These are phyloP conservation scores for Boletus subparvulus DNA, from an alignment of 768 basidiomycete species.

Conservation along the genomic window DNA sequence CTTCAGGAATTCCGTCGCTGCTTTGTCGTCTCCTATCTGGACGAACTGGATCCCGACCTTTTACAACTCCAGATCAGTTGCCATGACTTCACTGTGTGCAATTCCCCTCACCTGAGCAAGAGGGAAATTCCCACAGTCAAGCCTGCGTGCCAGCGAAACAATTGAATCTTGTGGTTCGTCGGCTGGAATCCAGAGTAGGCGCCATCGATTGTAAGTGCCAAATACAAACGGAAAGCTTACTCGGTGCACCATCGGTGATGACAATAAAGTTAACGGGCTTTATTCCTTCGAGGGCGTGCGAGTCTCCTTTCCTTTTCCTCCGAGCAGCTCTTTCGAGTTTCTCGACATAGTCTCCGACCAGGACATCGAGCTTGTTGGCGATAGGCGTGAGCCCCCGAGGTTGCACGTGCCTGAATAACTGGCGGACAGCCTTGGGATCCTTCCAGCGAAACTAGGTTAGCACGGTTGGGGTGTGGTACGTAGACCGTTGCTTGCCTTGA, in stretches of 20 bases:
- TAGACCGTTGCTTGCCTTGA: slow-evolving; percentile 36
- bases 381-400: slow-evolving; percentile 50
- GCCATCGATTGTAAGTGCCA: not conserved
- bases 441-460: slow-evolving; percentile 16
- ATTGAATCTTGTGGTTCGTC: slow-evolving; percentile 54
- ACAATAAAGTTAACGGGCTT: slow-evolving; percentile 61
- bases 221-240: slow-evolving; percentile 34
- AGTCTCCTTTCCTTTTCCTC: slow-evolving; percentile 22
- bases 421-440: slow-evolving; percentile 38
- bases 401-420: slow-evolving; percentile 43
- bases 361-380: slow-evolving; percentile 38
- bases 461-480: not conserved
- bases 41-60: slow-evolving; percentile 72
- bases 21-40: slow-evolving; percentile 55
- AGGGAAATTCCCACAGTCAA: slow-evolving; percentile 53
- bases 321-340: slow-evolving; percentile 34
- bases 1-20: slow-evolving; percentile 44
- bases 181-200: slow-evolving; percentile 31
- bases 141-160: slow-evolving; percentile 43
- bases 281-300: slow-evolving; percentile 31
- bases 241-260: slow-evolving; percentile 63
- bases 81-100: not conserved
- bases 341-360: slow-evolving; percentile 40
- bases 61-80: slow-evolving; percentile 5
- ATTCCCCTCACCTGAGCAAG: slow-evolving; percentile 45